These are phyloP conservation scores for Paramecium biaurelia DNA, from an alignment of 73 alveolate species.

Conservation along the genomic window DNA sequence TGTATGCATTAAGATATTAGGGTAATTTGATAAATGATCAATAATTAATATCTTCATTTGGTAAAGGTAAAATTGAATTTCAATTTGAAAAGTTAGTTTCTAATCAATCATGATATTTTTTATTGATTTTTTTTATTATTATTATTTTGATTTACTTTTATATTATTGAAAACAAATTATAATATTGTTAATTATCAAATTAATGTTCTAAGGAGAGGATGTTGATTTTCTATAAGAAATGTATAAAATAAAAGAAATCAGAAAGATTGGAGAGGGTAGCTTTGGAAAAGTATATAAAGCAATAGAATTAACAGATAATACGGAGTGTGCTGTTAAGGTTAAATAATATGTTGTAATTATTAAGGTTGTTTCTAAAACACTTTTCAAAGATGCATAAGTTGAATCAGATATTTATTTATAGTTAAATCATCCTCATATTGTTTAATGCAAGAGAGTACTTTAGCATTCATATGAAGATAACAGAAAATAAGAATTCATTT, in stretches of 20 bases:
- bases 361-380: not conserved
- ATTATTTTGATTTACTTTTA: not conserved
- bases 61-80: not conserved
- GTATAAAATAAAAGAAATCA: not conserved
- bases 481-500: not conserved
- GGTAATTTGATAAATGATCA: not conserved
- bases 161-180: no score
- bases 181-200: not conserved
- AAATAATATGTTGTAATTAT: not conserved
- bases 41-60: not conserved
- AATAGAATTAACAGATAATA: not conserved
- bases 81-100: no score
- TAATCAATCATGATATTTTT: no score
- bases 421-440: constrained; percentile 57
- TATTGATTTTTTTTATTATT: no score
- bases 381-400: not conserved
- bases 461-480: not conserved
- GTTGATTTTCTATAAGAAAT: not conserved
- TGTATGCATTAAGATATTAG: not conserved
- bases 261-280: not conserved
- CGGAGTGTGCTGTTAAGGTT: constrained; percentile 8
- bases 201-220: not conserved
- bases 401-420: not conserved
- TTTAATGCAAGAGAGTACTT: constrained; percentile 48
- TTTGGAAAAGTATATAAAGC: constrained; percentile 9